Percentiles rank a stretch among this genome's conserved stretches.
Evolutionary conservation across 345 rosid species (phyloP).

Genomic region (Atalantia buxifolia): DNA sequence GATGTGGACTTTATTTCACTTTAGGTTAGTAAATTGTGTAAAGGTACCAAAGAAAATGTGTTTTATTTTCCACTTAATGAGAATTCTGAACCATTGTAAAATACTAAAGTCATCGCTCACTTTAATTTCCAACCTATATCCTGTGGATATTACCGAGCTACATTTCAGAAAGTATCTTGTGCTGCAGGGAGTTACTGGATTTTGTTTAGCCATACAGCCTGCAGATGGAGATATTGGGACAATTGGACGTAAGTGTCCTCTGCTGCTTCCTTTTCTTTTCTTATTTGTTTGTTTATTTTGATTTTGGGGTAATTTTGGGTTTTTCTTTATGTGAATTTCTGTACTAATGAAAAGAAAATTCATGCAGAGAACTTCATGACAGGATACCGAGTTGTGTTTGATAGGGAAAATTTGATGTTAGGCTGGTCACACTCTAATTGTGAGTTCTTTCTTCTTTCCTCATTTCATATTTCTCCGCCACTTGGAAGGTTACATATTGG

Average conservation of each 20-base stretch:
- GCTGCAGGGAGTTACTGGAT: constrained; percentile 47
- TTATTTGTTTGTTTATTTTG: too few relatives aligned
- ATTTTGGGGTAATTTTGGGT: too few relatives aligned
- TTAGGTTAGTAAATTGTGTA: not conserved
- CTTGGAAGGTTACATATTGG: not conserved
- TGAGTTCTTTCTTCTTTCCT: constrained; percentile 32
- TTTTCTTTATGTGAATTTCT: too few relatives aligned
- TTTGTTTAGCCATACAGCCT: constrained; percentile 74
- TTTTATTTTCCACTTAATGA: not conserved
- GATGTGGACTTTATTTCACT: not conserved
- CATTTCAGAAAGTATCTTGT: not conserved
- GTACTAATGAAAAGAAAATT: not conserved
- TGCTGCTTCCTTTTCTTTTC: not conserved
- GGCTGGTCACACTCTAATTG: constrained; percentile 85
- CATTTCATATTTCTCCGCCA: not conserved
- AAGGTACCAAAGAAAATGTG: too few relatives aligned
- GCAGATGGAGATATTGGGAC: constrained; percentile 51
- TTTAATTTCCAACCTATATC: not conserved
- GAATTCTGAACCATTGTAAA: not conserved
- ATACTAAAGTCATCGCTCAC: not conserved
- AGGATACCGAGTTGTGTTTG: constrained; percentile 74
- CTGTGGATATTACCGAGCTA: not conserved
- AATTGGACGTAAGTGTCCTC: constrained; percentile 64
- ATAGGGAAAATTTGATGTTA: constrained; percentile 73
- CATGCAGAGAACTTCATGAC: constrained; percentile 85